phyloP scores from a whole-genome alignment of 148 eudicot species.

The Beta vulgaris region DNA sequence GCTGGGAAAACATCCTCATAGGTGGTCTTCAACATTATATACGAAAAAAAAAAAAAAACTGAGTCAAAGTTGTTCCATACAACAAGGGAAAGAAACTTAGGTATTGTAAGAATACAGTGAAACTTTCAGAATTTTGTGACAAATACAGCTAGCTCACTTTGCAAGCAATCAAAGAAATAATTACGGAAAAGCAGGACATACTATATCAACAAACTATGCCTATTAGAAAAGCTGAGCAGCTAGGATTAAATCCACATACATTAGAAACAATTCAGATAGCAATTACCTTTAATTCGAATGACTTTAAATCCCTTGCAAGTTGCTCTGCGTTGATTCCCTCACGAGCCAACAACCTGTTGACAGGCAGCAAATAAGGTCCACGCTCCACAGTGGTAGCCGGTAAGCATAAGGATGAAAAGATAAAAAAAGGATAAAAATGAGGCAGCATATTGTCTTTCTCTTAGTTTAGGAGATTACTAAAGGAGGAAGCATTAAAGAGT shows the following conservation, averaged over 20 bases:
- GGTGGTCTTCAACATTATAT: conserved; percentile 67
- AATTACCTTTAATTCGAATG: conserved; percentile 83
- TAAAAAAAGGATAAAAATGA: background rate
- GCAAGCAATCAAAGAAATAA: background rate
- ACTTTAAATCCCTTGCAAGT: conserved; percentile 90
- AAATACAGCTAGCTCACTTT: background rate
- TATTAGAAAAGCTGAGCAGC: background rate
- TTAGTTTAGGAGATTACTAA: background rate
- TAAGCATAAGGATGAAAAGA: background rate
- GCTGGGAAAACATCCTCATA: conserved; percentile 96
- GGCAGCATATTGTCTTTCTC: background rate
- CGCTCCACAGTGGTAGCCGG: background rate
- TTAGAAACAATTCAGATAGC: background rate
- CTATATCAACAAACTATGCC: background rate
- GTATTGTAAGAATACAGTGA: background rate
- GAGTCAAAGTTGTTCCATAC: conserved; percentile 7
- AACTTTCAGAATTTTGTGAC: background rate
- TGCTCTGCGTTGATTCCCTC: conserved; percentile 97
- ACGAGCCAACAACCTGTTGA: conserved; percentile 79
- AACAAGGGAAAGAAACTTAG: background rate
- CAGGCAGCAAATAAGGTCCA: conserved; percentile 16
- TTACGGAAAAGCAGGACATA: background rate
- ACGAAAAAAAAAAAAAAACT: conserved; percentile 12
- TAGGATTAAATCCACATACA: background rate
- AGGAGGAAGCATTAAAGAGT: background rate